phyloP scores from a whole-genome alignment of 257 asterid genomes.

The Gentiana dahurica region DNA sequence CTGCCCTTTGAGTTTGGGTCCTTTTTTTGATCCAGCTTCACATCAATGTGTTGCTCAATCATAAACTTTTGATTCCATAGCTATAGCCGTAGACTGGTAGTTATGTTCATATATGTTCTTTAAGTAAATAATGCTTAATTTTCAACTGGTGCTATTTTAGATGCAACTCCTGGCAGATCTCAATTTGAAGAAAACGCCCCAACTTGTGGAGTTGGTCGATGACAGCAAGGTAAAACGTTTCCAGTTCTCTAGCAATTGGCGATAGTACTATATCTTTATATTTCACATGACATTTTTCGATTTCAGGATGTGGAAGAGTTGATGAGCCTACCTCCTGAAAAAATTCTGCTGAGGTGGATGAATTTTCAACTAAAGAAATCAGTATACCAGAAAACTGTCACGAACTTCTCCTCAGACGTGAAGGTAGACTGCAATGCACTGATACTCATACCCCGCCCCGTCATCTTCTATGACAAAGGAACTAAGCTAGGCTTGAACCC shows the following conservation, averaged over 20 bases:
- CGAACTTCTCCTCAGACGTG: conserved; percentile 92
- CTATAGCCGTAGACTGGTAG: background rate
- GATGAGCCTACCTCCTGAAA: conserved; percentile 93
- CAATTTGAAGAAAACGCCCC: conserved; percentile 87
- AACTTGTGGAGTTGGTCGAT: conserved; percentile 82
- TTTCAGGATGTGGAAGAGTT: conserved; percentile 88
- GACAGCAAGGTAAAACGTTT: conserved; percentile 65
- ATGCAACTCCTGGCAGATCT: conserved; percentile 95
- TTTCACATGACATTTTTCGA: conserved; percentile 4
- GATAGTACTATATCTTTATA: background rate
- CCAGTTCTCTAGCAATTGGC: background rate
- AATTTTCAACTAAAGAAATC: conserved; percentile 87
- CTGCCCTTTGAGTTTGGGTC: background rate
- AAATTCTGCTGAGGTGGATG: conserved; percentile 95
- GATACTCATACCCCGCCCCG: background rate
- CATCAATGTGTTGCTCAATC: background rate
- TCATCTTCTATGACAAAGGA: background rate
- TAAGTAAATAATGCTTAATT: background rate
- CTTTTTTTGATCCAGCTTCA: background rate
- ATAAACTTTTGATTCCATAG: background rate
- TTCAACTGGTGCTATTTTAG: conserved; percentile 30
- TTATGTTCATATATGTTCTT: background rate
- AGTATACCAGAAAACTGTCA: conserved; percentile 60
- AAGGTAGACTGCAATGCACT: conserved; percentile 44
- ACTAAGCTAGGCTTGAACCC: background rate